Evolutionary conservation across 2,329 filamentous ascomycete species (phyloP).

Genomic region (Chrysoporthe deuterocubensis): DNA sequence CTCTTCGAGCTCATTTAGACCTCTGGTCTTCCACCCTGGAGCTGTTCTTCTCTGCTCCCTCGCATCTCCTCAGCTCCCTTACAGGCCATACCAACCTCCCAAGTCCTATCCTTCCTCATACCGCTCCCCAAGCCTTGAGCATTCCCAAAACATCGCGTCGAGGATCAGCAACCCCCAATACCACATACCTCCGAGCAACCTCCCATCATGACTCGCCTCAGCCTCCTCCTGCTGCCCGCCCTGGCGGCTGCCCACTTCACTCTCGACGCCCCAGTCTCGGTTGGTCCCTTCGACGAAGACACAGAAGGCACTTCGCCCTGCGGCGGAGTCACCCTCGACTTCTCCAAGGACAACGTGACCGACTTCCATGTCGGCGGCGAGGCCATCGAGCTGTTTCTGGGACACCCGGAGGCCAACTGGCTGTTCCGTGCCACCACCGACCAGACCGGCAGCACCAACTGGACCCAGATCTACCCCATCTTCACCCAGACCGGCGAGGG

Average conservation of each 20-base stretch:
- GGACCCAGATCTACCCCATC: conserved; percentile 59
- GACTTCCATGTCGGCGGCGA: conserved; percentile 64
- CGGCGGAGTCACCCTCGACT: conserved; percentile 56
- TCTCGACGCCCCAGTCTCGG: conserved; percentile 50
- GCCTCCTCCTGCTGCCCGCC: conserved; percentile 45
- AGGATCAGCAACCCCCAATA: background rate
- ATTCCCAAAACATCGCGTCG: background rate
- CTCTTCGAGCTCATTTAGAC: conserved; percentile 9
- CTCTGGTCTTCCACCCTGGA: background rate
- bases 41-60: background rate
- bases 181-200: background rate
- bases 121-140: background rate
- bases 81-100: background rate
- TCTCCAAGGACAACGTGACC: conserved; percentile 42
- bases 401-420: conserved; percentile 59
- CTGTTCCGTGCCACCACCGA: conserved; percentile 63
- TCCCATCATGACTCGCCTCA: conserved; percentile 44
- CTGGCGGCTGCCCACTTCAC: conserved; percentile 58
- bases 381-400: conserved; percentile 50
- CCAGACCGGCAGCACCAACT: conserved; percentile 49
- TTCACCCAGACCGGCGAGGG: conserved; percentile 59
- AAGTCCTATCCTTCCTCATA: background rate
- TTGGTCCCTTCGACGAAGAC: conserved; percentile 54
- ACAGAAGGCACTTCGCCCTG: conserved; percentile 54
- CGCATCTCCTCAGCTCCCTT: background rate